Evolutionary conservation across 352 stramenopile species (phyloP).

Genomic region (Phytopythium montanum): DNA sequence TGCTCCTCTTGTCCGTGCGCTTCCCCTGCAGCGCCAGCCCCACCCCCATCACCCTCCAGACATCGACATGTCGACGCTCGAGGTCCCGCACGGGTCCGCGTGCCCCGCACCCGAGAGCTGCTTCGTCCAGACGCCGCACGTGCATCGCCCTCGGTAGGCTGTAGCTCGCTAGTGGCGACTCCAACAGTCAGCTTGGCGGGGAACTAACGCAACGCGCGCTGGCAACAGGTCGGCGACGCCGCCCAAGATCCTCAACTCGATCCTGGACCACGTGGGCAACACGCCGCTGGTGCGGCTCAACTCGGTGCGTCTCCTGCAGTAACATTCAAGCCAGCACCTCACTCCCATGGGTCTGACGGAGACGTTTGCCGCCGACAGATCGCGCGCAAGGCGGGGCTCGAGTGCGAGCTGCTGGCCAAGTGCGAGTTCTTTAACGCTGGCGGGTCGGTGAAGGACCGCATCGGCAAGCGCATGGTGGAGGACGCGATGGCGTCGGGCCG

Average conservation of each 20-base stretch:
- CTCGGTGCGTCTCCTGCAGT: slow-evolving; percentile 37
- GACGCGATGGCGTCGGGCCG: slow-evolving; percentile 88
- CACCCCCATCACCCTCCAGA: neutral
- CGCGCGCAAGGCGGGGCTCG: slow-evolving; percentile 52
- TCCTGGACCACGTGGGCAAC: slow-evolving; percentile 93
- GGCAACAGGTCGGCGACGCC: slow-evolving; percentile 35
- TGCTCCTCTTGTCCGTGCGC: slow-evolving; percentile 3
- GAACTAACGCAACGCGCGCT: too few relatives aligned
- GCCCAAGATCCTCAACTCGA: slow-evolving; percentile 90
- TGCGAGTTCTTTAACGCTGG: slow-evolving; percentile 97
- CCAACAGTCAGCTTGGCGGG: too few relatives aligned
- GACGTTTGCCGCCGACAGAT: too few relatives aligned
- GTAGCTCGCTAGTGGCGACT: too few relatives aligned
- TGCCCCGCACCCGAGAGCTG: slow-evolving; percentile 53
- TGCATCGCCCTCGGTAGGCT: slow-evolving; percentile 47
- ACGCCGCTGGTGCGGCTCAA: slow-evolving; percentile 94
- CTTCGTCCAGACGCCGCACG: slow-evolving; percentile 65
- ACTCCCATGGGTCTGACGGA: slow-evolving; percentile 69
- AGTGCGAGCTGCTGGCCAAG: slow-evolving; percentile 93
- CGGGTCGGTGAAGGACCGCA: slow-evolving; percentile 90
- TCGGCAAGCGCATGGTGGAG: slow-evolving; percentile 89
- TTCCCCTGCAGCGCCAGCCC: neutral
- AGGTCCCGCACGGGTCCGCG: slow-evolving; percentile 26
- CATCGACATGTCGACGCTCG: slow-evolving; percentile 6
- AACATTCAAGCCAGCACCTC: too few relatives aligned